These are phyloP conservation scores for Nakaseomyces kungkrabaensis DNA, from an alignment of 1,139 yeast genomes.

Conservation along the genomic window DNA sequence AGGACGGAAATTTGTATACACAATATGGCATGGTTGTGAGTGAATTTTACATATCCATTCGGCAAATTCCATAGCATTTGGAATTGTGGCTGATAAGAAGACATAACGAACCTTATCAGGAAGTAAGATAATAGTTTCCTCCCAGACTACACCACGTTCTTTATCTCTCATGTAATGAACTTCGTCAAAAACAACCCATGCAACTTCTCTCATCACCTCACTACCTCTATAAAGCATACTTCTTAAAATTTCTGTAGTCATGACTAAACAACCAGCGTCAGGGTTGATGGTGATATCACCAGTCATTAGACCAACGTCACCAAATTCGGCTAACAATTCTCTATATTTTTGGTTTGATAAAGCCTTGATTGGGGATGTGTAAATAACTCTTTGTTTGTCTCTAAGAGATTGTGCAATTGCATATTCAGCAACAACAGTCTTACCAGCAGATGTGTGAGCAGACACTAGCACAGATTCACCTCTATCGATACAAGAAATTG, in stretches of 20 bases:
- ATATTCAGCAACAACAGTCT: conserved; percentile 97
- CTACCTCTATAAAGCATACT: conserved; percentile 92
- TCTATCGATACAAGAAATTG: conserved; percentile 88
- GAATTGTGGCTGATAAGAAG: conserved; percentile 90
- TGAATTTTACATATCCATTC: conserved; percentile 97
- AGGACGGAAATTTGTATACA: conserved; percentile 96
- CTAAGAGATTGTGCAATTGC: conserved; percentile 92
- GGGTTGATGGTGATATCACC: conserved; percentile 98
- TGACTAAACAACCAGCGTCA: conserved; percentile 91
- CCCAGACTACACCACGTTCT: conserved; percentile 99
- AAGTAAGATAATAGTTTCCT: conserved; percentile 87
- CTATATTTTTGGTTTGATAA: conserved; percentile 92
- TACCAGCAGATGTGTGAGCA: conserved; percentile 98
- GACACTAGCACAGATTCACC: conserved; percentile 94
- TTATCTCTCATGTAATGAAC: conserved; percentile 95
- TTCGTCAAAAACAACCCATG: conserved; percentile 92
- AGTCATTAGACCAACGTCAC: conserved; percentile 94
- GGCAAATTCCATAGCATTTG: conserved; percentile 97
- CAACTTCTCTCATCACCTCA: conserved; percentile 92
- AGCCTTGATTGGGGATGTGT: conserved; percentile 96
- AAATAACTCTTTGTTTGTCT: conserved; percentile 88
- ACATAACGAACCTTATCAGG: conserved; percentile 92
- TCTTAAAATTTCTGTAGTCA: conserved; percentile 94
- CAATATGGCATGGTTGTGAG: conserved; percentile 95
- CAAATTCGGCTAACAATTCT: conserved; percentile 83